Base-by-base conservation (phyloP, 176 grass and related monocot species). In the Zoysia pacifica region DNA sequence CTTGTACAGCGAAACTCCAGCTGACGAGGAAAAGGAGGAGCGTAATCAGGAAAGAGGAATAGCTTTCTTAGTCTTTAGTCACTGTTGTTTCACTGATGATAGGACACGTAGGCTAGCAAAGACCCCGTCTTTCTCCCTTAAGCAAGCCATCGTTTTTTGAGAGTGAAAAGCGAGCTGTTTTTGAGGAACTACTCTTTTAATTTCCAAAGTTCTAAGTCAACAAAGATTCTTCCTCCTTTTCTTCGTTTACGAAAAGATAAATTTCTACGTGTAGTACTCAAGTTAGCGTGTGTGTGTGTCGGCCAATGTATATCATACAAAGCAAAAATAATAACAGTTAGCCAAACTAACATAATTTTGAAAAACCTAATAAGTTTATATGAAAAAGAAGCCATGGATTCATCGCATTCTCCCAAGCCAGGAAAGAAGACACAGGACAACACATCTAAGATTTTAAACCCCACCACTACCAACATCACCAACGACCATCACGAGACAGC, bases 71-170 rank as follows among this genome's bases (percentile, higher is more conserved):
- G 50, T 50, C 42, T 81, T 7, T 19, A 51, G 87, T 81, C 72
- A 73, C 37, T 77, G 67, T 72, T 73, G 65, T 67, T 66, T 85
- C 65, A 67, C 77, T 81, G 40, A 18, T 77, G 44, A 5, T 77
- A 37, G 41, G 10, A 76, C 58, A 61, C 19, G 40, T 70, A 76
- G 42, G 81, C 71, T 85, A 59, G n/a, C 18, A 65, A 81, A 39
- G 58, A 85, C 72, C 12, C 16, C 7, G n/a, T 56, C 70, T 71
- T 51, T 9, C 6, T 70, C 12, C 28, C 28, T 28, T 28, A 0
- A 28, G 28, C 28, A 76, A 71, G 78, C 11, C 82, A 63, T 38
- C 65, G 3, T 67, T 77, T 77, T 72, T 77, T 81, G 58, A 15
- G 28, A 28, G 28, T 28, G 28, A 28, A 28, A 28, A 28, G 77